These are phyloP conservation scores for Hortiboletus campestris DNA, from an alignment of 768 basidiomycete genomes.

Conservation along the genomic window DNA sequence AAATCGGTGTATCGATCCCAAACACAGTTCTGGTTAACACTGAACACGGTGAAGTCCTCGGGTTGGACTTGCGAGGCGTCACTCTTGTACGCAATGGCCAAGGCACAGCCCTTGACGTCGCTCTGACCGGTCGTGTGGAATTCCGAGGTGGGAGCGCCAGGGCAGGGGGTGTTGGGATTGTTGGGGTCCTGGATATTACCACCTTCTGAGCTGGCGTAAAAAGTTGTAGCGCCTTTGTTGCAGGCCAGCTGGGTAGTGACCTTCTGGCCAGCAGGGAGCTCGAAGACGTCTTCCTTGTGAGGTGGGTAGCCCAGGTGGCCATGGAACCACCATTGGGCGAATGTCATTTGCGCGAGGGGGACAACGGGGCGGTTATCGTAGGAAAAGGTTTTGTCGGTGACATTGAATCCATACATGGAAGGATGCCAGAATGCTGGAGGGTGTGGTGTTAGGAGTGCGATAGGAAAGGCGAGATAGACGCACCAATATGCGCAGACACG, in stretches of 20 bases:
- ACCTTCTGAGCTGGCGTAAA: conserved; percentile 49
- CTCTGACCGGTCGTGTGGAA: conserved; percentile 56
- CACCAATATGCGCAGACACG: conserved; percentile 19
- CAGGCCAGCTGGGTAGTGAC: conserved; percentile 56
- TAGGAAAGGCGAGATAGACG: not conserved
- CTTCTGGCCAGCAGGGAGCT: conserved; percentile 55
- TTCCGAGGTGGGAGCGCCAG: conserved; percentile 39
- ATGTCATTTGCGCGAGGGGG: conserved; percentile 38
- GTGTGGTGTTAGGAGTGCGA: not conserved
- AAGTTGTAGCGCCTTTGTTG: conserved; percentile 61
- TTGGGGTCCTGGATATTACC: conserved; percentile 49
- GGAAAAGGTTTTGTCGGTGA: conserved; percentile 48
- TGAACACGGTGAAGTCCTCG: conserved; percentile 70
- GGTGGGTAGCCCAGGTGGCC: conserved; percentile 58
- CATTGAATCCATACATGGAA: conserved; percentile 69
- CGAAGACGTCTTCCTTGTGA: conserved; percentile 52
- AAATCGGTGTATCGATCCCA: conserved; percentile 72
- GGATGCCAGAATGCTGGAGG: conserved; percentile 50
- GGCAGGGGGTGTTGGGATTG: conserved; percentile 53
- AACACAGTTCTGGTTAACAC: conserved; percentile 73
- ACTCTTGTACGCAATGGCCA: conserved; percentile 77
- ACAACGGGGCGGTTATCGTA: conserved; percentile 65
- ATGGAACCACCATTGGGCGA: conserved; percentile 60
- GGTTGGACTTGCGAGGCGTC: conserved; percentile 57
- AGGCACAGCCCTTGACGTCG: conserved; percentile 61